Evolutionary conservation across 345 rosid genomes (phyloP), one percentile per base, ranked within the genome.

Genomic region (Theobroma cacao): DNA sequence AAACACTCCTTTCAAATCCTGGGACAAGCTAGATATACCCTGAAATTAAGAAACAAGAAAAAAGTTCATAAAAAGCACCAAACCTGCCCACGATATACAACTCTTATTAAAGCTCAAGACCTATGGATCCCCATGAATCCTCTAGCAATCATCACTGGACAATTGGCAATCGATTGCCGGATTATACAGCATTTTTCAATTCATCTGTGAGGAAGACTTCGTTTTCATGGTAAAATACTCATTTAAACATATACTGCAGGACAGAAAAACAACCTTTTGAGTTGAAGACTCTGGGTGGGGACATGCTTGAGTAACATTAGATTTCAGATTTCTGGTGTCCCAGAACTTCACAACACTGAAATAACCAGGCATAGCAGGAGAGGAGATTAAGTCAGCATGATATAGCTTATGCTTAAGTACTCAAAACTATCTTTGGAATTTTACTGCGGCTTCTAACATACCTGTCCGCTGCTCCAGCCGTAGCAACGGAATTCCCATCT

Each of bases 401-500:
- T 17, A 30, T 34, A 20, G 38, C 47, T 11, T 78, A 66, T 26
- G 30, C 48, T 12, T 26, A 36, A 72, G 53, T n/a, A 75, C 43
- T 68, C 33, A 43, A 68, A 24, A 43, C 52, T 40, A 68, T 68
- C 36, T 53, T 14, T 28, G 43, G 50, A 65, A 59, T 53, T 76
- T 4, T 68, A 48, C 7, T 68, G 52, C 55, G 33, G 61, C 50
- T 55, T 47, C 78, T 81, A 34, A 77, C 76, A 41, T 73, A 96
- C 98, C 99, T 90, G 78, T 91, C 92, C 30, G 88, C 95, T 60
- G 98, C 98, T 74, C 97, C 94, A 75, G 97, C 98, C 38, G 97
- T 96, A 30, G 93, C 94, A 80, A 94, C 82, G 75, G 97, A 91
- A 65, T 89, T 72, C 77, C 85, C 97, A 74, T 96, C 99, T 78